These are phyloP conservation scores for Phytophthora pisi DNA, from an alignment of 352 stramenopile genomes.

Conservation along the genomic window DNA sequence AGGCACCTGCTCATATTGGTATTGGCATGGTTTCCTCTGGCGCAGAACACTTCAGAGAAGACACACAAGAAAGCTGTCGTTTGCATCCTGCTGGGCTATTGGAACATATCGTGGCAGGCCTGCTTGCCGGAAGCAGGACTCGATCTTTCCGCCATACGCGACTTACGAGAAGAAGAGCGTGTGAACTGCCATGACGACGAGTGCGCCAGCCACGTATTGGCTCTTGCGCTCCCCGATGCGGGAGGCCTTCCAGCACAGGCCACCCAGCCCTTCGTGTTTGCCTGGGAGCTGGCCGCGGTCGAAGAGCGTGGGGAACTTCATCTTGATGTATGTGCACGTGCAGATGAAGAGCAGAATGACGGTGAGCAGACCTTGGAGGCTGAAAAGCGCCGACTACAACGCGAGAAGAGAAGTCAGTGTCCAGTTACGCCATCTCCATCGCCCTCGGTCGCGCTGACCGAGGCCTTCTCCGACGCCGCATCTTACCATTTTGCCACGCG, in stretches of 20 bases:
- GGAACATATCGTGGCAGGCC: background rate
- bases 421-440: background rate
- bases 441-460: background rate
- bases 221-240: constrained; percentile 93
- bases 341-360: constrained; percentile 98
- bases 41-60: too few species aligned
- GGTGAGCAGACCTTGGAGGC: constrained; percentile 96
- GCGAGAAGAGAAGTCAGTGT: constrained; percentile 15
- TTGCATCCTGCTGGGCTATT: background rate
- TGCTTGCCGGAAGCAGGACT: background rate
- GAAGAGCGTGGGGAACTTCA: constrained; percentile 96
- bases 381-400: constrained; percentile 95
- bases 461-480: background rate
- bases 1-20: too few species aligned
- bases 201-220: constrained; percentile 81
- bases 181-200: constrained; percentile 91
- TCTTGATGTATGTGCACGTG: constrained; percentile 96
- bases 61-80: too few species aligned
- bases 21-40: too few species aligned
- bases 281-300: constrained; percentile 84
- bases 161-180: constrained; percentile 88
- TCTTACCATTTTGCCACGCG: constrained; percentile 33
- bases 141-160: background rate
- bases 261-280: constrained; percentile 87
- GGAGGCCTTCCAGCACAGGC: constrained; percentile 93